phyloP scores from a whole-genome alignment of 2,329 filamentous ascomycete genomes.

The Curvularia sp. region DNA sequence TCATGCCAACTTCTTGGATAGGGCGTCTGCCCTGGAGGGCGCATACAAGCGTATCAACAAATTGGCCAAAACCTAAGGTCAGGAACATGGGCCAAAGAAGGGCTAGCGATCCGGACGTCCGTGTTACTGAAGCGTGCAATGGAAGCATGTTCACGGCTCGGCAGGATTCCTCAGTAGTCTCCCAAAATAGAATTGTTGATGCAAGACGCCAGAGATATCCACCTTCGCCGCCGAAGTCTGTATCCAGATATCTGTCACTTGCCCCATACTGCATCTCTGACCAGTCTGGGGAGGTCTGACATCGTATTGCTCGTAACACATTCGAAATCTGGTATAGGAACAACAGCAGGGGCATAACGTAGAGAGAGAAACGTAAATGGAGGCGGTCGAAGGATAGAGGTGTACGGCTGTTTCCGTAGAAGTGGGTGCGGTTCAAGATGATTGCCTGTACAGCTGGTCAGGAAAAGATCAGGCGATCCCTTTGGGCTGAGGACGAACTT shows the following conservation, averaged over 20 bases:
- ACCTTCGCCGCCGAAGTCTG: constrained; percentile 64
- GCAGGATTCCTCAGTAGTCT: constrained; percentile 78
- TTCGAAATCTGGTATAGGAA: constrained; percentile 67
- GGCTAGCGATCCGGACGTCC: constrained; percentile 78
- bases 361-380: constrained; percentile 48
- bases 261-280: constrained; percentile 56
- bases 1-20: constrained; percentile 91
- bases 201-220: constrained; percentile 75
- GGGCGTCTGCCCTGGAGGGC: constrained; percentile 83
- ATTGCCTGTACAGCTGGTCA: constrained; percentile 65
- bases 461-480: background rate
- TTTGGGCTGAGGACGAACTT: constrained; percentile 30
- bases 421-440: constrained; percentile 86
- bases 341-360: constrained; percentile 41
- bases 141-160: constrained; percentile 73
- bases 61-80: constrained; percentile 75
- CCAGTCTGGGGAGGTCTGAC: constrained; percentile 72
- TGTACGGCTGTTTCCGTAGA: constrained; percentile 88
- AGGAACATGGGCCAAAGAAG: constrained; percentile 77
- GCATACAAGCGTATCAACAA: constrained; percentile 86
- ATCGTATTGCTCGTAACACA: constrained; percentile 85
- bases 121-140: constrained; percentile 57
- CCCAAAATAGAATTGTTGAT: constrained; percentile 74
- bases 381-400: constrained; percentile 78
- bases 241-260: constrained; percentile 50